phyloP scores from a whole-genome alignment of 306 rosid genomes.

The Malus sieversii region DNA sequence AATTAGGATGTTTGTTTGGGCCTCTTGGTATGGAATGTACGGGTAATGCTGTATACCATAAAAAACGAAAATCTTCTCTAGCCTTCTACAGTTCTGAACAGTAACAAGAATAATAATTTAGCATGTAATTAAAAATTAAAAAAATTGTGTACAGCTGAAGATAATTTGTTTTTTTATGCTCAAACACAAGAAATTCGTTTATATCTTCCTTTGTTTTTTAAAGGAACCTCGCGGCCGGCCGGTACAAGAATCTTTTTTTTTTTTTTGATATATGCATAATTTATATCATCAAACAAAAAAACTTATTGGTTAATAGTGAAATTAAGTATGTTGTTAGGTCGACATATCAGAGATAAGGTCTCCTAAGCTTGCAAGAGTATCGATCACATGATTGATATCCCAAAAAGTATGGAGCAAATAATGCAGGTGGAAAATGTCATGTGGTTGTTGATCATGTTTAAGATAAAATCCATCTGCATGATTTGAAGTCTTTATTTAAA shows the following conservation, averaged over 20 bases:
- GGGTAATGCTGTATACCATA: background rate
- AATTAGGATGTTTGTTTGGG: background rate
- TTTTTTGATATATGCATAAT: too few species aligned
- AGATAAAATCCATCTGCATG: background rate
- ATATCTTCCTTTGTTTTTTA: too few species aligned
- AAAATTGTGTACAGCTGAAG: too few species aligned
- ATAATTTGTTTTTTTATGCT: too few species aligned
- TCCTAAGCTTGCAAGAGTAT: background rate
- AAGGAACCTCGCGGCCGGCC: too few species aligned
- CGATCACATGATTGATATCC: background rate
- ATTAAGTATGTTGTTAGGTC: background rate
- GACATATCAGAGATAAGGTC: background rate
- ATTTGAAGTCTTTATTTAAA: background rate
- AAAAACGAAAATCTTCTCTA: too few species aligned
- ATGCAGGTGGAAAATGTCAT: background rate
- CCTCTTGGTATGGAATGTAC: background rate
- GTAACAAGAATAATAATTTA: too few species aligned
- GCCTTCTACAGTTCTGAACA: background rate
- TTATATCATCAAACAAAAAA: too few species aligned
- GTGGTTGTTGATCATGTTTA: background rate
- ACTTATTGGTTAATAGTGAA: background rate
- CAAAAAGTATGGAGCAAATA: background rate
- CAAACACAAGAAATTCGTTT: background rate
- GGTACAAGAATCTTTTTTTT: background rate
- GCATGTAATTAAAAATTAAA: too few species aligned